Conservation (phyloP, 441 rosid species). For the Pelargonium cotyledonis region DNA sequence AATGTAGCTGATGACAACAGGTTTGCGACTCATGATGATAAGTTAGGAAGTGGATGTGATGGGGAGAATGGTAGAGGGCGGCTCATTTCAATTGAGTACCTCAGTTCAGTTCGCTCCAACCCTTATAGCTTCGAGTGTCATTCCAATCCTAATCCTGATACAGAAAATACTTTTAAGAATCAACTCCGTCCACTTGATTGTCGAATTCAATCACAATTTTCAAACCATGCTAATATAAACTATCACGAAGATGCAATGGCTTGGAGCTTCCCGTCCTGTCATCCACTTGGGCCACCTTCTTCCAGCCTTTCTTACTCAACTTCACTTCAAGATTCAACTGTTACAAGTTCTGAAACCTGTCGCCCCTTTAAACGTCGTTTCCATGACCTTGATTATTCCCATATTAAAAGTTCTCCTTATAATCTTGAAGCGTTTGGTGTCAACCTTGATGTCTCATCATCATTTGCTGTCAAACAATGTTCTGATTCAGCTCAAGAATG, state of each 20-base stretch:
- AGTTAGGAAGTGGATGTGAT: slow-evolving; percentile 20
- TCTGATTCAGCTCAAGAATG: slow-evolving; percentile 17
- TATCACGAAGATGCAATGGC: slow-evolving; percentile 21
- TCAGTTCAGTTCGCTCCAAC: slow-evolving; percentile 17
- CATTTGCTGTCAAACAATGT: slow-evolving; percentile 13
- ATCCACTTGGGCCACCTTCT: not conserved
- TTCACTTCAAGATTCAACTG: not conserved
- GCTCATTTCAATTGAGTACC: slow-evolving; percentile 10
- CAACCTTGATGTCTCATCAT: slow-evolving; percentile 15
- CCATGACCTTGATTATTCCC: not conserved
- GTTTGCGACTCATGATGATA: slow-evolving; percentile 15
- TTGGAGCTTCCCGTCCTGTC: not conserved
- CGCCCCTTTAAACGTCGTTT: not conserved
- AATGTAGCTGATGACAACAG: slow-evolving; percentile 15
- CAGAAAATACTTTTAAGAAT: slow-evolving; percentile 24
- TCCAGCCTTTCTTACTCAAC: not conserved
- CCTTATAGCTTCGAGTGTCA: slow-evolving; percentile 12
- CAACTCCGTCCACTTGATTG: slow-evolving; percentile 19
- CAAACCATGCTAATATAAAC: slow-evolving; percentile 20
- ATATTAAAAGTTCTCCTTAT: slow-evolving; percentile 18
- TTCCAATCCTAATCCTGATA: slow-evolving; percentile 17
- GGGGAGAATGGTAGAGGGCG: slow-evolving; percentile 21
- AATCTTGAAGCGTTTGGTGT: slow-evolving; percentile 23
- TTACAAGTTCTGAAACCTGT: not conserved
- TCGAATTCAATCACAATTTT: slow-evolving; percentile 19